Evolutionary conservation across 1,284 basidiomycete genomes (phyloP).

Genomic region (Puccinia triticina): DNA sequence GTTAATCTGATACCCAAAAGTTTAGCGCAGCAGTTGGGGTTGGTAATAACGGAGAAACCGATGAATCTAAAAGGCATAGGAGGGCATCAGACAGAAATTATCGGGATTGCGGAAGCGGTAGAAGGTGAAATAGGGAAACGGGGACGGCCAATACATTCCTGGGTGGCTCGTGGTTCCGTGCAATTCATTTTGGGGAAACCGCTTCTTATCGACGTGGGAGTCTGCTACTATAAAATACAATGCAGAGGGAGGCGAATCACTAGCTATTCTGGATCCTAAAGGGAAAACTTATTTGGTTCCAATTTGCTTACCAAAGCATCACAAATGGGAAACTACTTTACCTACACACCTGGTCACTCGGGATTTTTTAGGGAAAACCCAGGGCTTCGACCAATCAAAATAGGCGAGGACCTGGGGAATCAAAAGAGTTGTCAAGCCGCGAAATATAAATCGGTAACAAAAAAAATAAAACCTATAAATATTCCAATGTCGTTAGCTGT

Average conservation of each 20-base stretch:
- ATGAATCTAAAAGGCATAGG: neutral
- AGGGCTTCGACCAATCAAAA: too few relatives aligned
- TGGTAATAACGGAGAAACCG: neutral
- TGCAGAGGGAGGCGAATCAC: too few relatives aligned
- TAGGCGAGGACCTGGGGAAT: neutral
- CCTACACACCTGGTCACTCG: too few relatives aligned
- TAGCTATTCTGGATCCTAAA: too few relatives aligned
- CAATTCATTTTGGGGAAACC: too few relatives aligned
- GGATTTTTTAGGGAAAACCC: too few relatives aligned
- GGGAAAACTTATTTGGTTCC: too few relatives aligned
- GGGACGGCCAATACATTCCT: neutral
- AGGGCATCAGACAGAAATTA: neutral
- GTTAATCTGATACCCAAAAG: neutral
- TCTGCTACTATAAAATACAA: too few relatives aligned
- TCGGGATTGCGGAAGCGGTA: neutral
- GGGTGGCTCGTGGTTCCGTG: neutral
- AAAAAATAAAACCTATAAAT: neutral
- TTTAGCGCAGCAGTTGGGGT: neutral
- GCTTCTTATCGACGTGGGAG: too few relatives aligned
- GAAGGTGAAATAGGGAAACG: neutral
- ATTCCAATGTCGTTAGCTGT: neutral
- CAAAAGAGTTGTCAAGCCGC: neutral
- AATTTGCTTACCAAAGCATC: too few relatives aligned
- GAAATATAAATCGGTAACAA: conserved; percentile 15
- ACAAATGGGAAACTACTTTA: too few relatives aligned